Evolutionary conservation across 805 yeast genomes (phyloP).

Genomic region (Candida morakotiae): DNA sequence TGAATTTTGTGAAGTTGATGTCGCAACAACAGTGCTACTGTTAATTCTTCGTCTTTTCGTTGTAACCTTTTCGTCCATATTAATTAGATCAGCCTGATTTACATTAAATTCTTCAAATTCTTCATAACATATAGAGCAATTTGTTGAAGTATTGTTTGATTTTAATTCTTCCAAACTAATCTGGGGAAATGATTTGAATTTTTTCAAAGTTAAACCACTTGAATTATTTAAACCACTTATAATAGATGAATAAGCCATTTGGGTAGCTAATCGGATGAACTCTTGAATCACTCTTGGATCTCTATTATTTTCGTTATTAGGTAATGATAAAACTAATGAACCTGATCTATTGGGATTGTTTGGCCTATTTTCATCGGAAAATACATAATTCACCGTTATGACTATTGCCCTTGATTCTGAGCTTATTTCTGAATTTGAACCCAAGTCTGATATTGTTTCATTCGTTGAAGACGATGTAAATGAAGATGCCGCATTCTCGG

Average conservation of each 20-base stretch:
- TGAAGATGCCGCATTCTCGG: not conserved
- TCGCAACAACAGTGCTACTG: constrained; percentile 7
- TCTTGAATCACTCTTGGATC: constrained; percentile 60
- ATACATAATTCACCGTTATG: constrained; percentile 42
- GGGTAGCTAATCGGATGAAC: constrained; percentile 63
- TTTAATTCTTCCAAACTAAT: constrained; percentile 5
- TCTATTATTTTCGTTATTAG: constrained; percentile 58
- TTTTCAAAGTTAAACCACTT: constrained; percentile 50
- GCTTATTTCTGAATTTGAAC: not conserved
- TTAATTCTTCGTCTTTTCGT: constrained; percentile 21
- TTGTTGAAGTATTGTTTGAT: constrained; percentile 18
- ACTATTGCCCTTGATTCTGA: constrained; percentile 23
- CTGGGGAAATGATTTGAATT: constrained; percentile 48
- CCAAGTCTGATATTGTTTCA: not conserved
- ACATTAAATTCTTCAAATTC: constrained; percentile 30
- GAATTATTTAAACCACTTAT: constrained; percentile 45
- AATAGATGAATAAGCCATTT: constrained; percentile 63
- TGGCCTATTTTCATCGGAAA: constrained; percentile 38
- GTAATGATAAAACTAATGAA: constrained; percentile 58
- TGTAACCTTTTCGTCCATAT: constrained; percentile 10
- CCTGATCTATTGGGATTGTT: constrained; percentile 45
- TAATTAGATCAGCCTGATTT: constrained; percentile 10
- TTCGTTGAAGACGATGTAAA: not conserved
- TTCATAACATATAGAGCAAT: constrained; percentile 68
- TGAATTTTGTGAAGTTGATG: constrained; percentile 4